Base-by-base conservation (phyloP, 129 eudicot species). In the Dittrichia graveolens region DNA sequence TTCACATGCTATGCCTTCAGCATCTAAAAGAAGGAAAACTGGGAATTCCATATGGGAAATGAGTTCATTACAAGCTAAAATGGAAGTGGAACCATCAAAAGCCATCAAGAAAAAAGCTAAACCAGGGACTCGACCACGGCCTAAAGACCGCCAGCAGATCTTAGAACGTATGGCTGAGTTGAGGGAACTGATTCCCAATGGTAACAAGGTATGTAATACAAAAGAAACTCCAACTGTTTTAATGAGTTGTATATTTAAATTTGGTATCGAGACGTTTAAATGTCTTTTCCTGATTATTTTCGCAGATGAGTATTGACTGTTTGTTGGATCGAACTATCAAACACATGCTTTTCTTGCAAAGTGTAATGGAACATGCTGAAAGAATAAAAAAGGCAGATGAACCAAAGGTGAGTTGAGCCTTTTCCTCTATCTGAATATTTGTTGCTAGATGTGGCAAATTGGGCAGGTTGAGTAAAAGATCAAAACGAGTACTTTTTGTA, bases 341-440 rank as follows among this genome's bases (percentile, higher is more conserved):
- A 52, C 96, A 94, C 87, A 85, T 94, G 95, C 82, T 85, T 78
- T 94, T 85, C 85, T 76, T 90, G 91, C 95, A 94, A 81, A 81
- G 87, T 75, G 78, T 94, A 67, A 82, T 83, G 53, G 83, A 77
- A 78, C 91, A 89, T 60, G 95, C 87, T 3, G 90, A 89, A 38
- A 77, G 76, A 58, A 77, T 89, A 2, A 85, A 82, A 80, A 79
- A 79, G 67, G 72, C 77, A 65, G 79, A 84, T 67, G 78, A 79
- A 79, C 61, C 84, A 43, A 86, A 87, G 98, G 98, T 89, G 78
- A 80, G 55, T 2, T 15, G 31, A 67, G 42, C 31, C 48, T 16
- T 52, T 71, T 13, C 46, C 18, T 43, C 69, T 63, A 19, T 61
- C 86, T 34, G 67, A 74, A 77, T 73, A 71, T 73, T n/a, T 79